Evolutionary conservation across 2,329 filamentous ascomycete species (phyloP), one percentile per base, ranked within the genome.

Genomic region (Paracoccidioides lutzii): DNA sequence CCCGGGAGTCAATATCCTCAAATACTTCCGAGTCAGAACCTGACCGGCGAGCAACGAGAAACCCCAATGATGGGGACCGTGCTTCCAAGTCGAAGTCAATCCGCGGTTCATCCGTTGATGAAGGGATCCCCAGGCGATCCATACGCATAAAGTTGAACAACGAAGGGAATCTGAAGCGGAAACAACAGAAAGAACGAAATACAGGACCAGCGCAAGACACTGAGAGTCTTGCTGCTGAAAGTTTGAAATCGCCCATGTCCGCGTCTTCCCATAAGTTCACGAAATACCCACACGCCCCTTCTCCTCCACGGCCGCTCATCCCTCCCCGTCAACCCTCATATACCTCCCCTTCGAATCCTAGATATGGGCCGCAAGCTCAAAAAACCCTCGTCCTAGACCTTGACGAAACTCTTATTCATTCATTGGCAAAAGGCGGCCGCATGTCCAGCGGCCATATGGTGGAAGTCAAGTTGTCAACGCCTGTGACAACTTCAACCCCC

Each of bases 401-500:
- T 15, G 93, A 98, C 71, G 93, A 98, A 73, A 98, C 93, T 0
- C 75, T 98, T 62, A 98, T 98, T 62, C 93, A 98, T 77, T 96
- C 90, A 71, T 90, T 97, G 80, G 90, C 91, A 58, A 96, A 96
- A 69, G 93, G 93, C 35, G 90, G 91, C 54, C 82, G 91, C 57
- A 95, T 95, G 85, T 91, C 88, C 64, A 91, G 88, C 22, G 93
- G 93, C 15, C 93, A 98, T 73, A 98, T 98, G 93, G 90, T 98
- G 53, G 93, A 98, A 74, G 93, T 98, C 60, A 90, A 90, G 64
- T 79, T 95, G 58, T 65, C 73, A 35, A 66, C 71, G 44, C 71
- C 72, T 33, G 69, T 73, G 60, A 63, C 72, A 32, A 61, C 71
- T 55, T 63, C 68, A 5, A 63, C 68, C 1, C 69, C 68, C 7